A percentile compares a stretch with the other conserved stretches of the same genome.
Conservation (phyloP, 495 filamentous ascomycete genomes). For the Chaetomium cochliodes region DNA sequence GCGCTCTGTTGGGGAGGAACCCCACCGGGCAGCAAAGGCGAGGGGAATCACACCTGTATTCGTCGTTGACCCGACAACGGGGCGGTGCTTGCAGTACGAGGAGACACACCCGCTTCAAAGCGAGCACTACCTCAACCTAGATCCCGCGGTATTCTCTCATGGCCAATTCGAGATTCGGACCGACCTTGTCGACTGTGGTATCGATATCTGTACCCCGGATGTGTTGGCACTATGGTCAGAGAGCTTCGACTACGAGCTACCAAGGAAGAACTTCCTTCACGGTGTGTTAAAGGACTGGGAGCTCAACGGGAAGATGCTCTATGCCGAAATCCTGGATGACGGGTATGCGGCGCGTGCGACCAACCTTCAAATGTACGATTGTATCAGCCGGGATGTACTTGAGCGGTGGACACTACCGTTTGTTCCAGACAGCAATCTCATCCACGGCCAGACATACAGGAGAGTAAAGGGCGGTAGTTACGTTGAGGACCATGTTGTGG, state of each 20-base stretch:
- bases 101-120: conserved; percentile 58
- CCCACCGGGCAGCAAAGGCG: conserved; percentile 67
- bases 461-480: conserved; percentile 67
- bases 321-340: conserved; percentile 80
- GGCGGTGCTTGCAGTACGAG: conserved; percentile 90
- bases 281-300: conserved; percentile 96
- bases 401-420: conserved; percentile 90
- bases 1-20: conserved; percentile 65
- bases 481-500: conserved; percentile 66
- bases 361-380: conserved; percentile 85
- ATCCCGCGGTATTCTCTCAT: conserved; percentile 60
- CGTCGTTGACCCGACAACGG: conserved; percentile 74
- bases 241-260: conserved; percentile 92
- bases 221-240: conserved; percentile 94
- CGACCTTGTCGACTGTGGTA: conserved; percentile 90
- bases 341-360: conserved; percentile 79
- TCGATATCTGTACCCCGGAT: conserved; percentile 97
- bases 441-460: conserved; percentile 72
- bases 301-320: conserved; percentile 91
- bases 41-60: conserved; percentile 76
- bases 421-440: conserved; percentile 82
- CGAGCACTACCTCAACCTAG: conserved; percentile 61
- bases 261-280: conserved; percentile 82
- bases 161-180: conserved; percentile 70
- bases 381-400: conserved; percentile 84